A percentile compares a stretch with the other conserved stretches of the same genome.
These are phyloP conservation scores for Spatholobus suberectus DNA, from an alignment of 306 rosid species.

Conservation along the genomic window DNA sequence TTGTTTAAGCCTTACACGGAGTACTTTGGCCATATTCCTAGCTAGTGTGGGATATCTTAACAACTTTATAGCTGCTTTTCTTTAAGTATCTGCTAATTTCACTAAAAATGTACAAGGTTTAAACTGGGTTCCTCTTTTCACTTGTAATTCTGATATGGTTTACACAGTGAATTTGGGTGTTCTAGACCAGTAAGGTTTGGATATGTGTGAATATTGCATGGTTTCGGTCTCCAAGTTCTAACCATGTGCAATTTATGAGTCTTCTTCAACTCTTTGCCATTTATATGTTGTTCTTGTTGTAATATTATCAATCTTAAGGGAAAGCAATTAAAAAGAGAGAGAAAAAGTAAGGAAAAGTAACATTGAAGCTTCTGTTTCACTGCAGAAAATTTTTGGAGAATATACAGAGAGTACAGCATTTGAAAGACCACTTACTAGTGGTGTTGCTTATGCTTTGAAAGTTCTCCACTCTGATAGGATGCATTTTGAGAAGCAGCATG, in stretches of 20 bases:
- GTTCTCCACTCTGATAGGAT: conserved; percentile 83
- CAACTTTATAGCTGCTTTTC: too few relatives aligned
- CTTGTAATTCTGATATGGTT: too few relatives aligned
- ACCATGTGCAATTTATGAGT: not conserved
- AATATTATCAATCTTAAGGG: not conserved
- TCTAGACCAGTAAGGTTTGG: not conserved
- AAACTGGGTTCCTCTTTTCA: too few relatives aligned
- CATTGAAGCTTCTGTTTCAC: conserved; percentile 32
- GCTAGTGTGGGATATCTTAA: too few relatives aligned
- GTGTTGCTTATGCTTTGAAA: conserved; percentile 96
- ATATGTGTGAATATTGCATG: not conserved
- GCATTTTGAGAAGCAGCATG: conserved; percentile 77
- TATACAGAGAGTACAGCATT: conserved; percentile 91
- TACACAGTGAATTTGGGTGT: not conserved
- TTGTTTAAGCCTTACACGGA: too few relatives aligned
- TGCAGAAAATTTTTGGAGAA: conserved; percentile 87
- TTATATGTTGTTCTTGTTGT: conserved; percentile 6
- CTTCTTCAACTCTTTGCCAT: conserved; percentile 3
- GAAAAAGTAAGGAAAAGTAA: conserved; percentile 25
- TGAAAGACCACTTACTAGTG: conserved; percentile 97
- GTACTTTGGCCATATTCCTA: too few relatives aligned
- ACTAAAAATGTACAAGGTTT: too few relatives aligned
- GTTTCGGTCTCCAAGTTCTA: conserved; percentile 3
- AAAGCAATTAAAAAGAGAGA: not conserved
- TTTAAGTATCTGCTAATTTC: too few relatives aligned